Conservation (phyloP, 148 eudicot genomes). For the Selenicereus undatus region DNA sequence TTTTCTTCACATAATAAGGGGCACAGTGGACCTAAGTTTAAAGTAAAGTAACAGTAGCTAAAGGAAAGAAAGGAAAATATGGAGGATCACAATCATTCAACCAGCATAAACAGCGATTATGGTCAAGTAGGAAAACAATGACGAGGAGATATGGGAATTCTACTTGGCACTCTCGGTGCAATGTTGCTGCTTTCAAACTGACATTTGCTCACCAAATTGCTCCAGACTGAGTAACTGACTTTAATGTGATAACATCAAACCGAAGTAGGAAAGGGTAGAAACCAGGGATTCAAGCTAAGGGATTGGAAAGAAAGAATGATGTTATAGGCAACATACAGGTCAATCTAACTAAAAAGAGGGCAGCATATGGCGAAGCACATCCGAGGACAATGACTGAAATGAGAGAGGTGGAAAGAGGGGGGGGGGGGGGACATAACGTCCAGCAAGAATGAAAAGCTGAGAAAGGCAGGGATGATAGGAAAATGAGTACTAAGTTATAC, state of each 20-base stretch:
- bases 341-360: neutral
- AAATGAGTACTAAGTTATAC: neutral
- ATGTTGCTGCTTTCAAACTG: neutral
- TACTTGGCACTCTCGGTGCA: neutral
- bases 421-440: neutral
- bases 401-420: neutral
- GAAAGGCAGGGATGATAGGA: neutral
- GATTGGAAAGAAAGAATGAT: neutral
- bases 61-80: neutral
- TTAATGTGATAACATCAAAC: neutral
- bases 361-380: neutral
- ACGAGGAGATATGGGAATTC: neutral
- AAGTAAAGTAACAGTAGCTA: neutral
- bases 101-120: neutral
- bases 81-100: neutral
- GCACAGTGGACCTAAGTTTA: neutral
- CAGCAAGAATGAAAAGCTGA: neutral
- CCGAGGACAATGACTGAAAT: neutral
- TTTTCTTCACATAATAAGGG: neutral
- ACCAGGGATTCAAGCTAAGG: neutral
- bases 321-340: neutral
- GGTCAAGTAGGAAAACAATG: neutral
- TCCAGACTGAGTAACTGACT: neutral
- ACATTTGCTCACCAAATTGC: neutral
- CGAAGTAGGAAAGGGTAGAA: neutral